These are phyloP conservation scores for Suhomyces maxii DNA, from an alignment of 1,139 yeast genomes.

Conservation along the genomic window DNA sequence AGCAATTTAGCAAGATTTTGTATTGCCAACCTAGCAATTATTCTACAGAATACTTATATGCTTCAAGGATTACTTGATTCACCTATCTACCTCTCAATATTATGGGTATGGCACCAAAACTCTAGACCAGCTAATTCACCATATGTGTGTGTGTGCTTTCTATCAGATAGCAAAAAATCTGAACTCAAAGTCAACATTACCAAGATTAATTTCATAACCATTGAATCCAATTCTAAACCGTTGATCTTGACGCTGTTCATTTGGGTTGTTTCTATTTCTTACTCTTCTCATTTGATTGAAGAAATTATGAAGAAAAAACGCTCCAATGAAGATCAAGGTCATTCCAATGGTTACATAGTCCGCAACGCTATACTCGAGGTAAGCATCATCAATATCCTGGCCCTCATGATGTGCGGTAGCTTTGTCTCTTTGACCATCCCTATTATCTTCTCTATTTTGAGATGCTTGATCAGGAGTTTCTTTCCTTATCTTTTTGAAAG, in stretches of 20 bases:
- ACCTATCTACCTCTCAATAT: no score
- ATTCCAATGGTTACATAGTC: slow-evolving; percentile 37
- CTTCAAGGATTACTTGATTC: no score
- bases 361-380: slow-evolving; percentile 30
- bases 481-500: slow-evolving; percentile 35
- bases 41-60: no score
- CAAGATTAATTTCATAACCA: slow-evolving; percentile 21
- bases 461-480: slow-evolving; percentile 2
- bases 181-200: slow-evolving; percentile 38
- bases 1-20: no score
- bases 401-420: slow-evolving; percentile 39
- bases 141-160: neutral
- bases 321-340: slow-evolving; percentile 30
- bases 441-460: slow-evolving; percentile 12
- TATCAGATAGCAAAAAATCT: slow-evolving; percentile 38
- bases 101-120: no score
- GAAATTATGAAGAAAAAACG: slow-evolving; percentile 31
- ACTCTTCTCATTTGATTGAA: slow-evolving; percentile 29
- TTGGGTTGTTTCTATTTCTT: slow-evolving; percentile 14
- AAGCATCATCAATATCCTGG: slow-evolving; percentile 17
- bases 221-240: slow-evolving; percentile 14
- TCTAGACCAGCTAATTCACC: slow-evolving; percentile 4
- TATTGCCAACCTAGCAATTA: no score
- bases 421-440: neutral
- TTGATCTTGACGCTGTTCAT: slow-evolving; percentile 7